Percentiles rank a stretch among this genome's conserved stretches.
phyloP scores from a whole-genome alignment of 176 grass and related monocot species.

The Cenchrus purpureus region DNA sequence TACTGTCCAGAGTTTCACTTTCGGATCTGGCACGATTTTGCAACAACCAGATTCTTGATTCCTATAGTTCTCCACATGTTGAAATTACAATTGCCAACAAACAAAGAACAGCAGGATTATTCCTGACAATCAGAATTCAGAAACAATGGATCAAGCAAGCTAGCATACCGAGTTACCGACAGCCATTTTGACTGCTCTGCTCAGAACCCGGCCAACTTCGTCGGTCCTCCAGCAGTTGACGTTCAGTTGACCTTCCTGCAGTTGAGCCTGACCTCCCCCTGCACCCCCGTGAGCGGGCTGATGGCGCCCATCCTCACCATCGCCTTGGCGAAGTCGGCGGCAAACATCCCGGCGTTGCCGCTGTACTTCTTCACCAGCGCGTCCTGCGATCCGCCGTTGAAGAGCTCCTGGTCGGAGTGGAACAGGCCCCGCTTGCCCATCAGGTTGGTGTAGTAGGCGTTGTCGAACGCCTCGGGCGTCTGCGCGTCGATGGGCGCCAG shows the following conservation, averaged over 20 bases:
- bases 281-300: conserved; percentile 45
- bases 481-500: conserved; percentile 61
- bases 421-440: conserved; percentile 40
- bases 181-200: conserved; percentile 31
- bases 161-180: background rate
- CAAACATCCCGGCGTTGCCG: conserved; percentile 35
- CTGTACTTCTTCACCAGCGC: conserved; percentile 55
- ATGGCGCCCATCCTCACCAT: conserved; percentile 73
- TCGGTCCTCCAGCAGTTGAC: background rate
- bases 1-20: background rate
- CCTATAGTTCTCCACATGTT: background rate
- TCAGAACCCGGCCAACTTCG: background rate
- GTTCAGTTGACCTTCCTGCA: conserved; percentile 59
- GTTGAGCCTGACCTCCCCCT: conserved; percentile 62
- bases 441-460: conserved; percentile 63
- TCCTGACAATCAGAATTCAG: background rate
- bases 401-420: conserved; percentile 78
- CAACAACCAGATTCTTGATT: background rate
- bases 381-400: conserved; percentile 65
- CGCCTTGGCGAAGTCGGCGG: conserved; percentile 60
- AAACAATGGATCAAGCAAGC: background rate
- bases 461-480: conserved; percentile 67
- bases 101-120: conserved; percentile 2
- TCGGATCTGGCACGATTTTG: background rate
- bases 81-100: conserved; percentile 26